Evolutionary conservation across 208 protist species (phyloP).

Genomic region (Wallacemonas sp.): DNA sequence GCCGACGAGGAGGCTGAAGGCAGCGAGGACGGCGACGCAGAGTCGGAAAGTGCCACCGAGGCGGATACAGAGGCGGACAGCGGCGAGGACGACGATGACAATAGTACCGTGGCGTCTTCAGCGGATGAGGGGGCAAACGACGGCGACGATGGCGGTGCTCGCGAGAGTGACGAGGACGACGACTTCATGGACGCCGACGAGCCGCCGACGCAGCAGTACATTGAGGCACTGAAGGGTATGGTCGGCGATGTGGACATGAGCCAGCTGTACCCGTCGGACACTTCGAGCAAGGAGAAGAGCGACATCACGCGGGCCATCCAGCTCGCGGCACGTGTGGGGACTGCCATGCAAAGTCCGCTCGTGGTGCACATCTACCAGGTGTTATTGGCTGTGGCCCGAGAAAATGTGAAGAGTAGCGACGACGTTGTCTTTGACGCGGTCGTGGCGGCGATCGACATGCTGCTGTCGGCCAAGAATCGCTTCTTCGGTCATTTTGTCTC

Average conservation of each 20-base stretch:
- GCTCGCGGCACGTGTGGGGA: slow-evolving; percentile 60
- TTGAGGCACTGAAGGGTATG: slow-evolving; percentile 82
- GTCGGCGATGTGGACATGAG: slow-evolving; percentile 81
- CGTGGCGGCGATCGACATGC: slow-evolving; percentile 62
- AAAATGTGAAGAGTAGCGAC: slow-evolving; percentile 77
- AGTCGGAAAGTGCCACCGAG: slow-evolving; percentile 7
- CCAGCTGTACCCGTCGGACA: slow-evolving; percentile 75
- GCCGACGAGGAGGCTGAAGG: slow-evolving; percentile 19
- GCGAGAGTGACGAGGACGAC: slow-evolving; percentile 11
- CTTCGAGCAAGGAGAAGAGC: slow-evolving; percentile 70
- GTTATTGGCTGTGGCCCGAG: slow-evolving; percentile 76
- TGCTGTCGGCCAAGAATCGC: slow-evolving; percentile 78
- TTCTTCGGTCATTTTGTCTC: slow-evolving; percentile 79
- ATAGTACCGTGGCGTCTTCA: background rate
- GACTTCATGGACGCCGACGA: slow-evolving; percentile 64
- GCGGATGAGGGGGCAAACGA: slow-evolving; percentile 4
- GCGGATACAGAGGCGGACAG: slow-evolving; percentile 10
- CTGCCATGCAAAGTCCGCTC: slow-evolving; percentile 58
- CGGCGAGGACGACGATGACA: slow-evolving; percentile 10
- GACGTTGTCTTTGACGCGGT: slow-evolving; percentile 76
- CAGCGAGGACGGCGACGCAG: slow-evolving; percentile 20
- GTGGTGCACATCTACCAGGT: slow-evolving; percentile 85
- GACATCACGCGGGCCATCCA: slow-evolving; percentile 78
- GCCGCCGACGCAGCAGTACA: slow-evolving; percentile 82
- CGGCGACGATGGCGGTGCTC: background rate